phyloP scores from a whole-genome alignment of 495 filamentous ascomycete species.

The Trichoderma asperelloides region DNA sequence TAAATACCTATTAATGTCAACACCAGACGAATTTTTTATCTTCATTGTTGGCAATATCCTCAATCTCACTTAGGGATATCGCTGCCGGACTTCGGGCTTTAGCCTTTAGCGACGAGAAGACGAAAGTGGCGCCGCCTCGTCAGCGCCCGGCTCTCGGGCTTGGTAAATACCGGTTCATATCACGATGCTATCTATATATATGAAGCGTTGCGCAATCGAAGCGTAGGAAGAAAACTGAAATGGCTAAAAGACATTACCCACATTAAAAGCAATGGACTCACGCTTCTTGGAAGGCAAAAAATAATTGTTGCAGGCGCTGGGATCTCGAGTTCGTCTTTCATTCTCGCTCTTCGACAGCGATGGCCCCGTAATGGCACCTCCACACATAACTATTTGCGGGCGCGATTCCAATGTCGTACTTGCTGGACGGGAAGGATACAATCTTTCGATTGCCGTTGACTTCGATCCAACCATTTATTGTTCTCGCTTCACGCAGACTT shows the following conservation, averaged over 20 bases:
- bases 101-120: too few relatives aligned
- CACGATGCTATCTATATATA: not conserved
- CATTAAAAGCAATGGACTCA: not conserved
- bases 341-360: slow-evolving; percentile 22
- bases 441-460: slow-evolving; percentile 26
- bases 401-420: slow-evolving; percentile 18
- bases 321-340: slow-evolving; percentile 27
- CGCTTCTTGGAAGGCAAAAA: slow-evolving; percentile 26
- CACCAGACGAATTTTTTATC: too few relatives aligned
- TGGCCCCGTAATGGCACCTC: slow-evolving; percentile 18
- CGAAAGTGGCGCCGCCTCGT: too few relatives aligned
- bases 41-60: too few relatives aligned
- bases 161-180: too few relatives aligned
- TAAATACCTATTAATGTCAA: too few relatives aligned
- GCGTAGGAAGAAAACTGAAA: not conserved
- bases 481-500: not conserved
- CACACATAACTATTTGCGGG: slow-evolving; percentile 24
- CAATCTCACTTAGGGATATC: too few relatives aligned
- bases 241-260: not conserved
- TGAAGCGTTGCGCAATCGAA: not conserved
- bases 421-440: slow-evolving; percentile 24
- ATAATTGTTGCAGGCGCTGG: slow-evolving; percentile 30
- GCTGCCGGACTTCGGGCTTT: too few relatives aligned
- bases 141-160: too few relatives aligned
- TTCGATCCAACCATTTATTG: not conserved